Conservation (phyloP, 768 basidiomycete genomes). For the Boletellus emodensis region DNA sequence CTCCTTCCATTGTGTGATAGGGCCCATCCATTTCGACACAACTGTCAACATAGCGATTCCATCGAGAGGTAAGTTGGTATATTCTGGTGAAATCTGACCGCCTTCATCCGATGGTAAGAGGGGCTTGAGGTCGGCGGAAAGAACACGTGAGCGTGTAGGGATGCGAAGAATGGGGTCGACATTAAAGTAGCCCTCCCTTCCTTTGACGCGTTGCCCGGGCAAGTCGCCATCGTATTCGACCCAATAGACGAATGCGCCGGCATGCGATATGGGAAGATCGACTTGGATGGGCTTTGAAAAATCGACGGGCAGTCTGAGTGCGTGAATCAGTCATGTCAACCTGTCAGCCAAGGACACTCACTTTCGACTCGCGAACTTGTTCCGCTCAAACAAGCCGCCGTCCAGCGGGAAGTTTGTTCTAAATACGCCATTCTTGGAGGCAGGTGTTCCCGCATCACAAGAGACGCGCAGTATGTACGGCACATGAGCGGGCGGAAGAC, state of each 20-base stretch:
- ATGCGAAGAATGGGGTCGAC: conserved; percentile 85
- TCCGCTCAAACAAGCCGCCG: conserved; percentile 79
- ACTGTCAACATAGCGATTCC: conserved; percentile 86
- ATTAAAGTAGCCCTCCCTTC: conserved; percentile 93
- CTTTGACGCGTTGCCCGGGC: conserved; percentile 61
- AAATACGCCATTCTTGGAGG: conserved; percentile 85
- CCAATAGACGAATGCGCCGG: conserved; percentile 95
- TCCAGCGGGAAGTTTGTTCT: conserved; percentile 97
- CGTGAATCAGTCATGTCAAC: conserved; percentile 12
- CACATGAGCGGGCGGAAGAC: conserved; percentile 83
- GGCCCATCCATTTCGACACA: conserved; percentile 98
- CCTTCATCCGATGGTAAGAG: conserved; percentile 53
- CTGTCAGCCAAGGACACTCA: conserved; percentile 33
- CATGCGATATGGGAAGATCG: conserved; percentile 93
- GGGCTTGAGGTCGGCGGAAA: conserved; percentile 50
- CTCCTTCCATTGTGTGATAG: conserved; percentile 67
- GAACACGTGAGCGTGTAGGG: conserved; percentile 70
- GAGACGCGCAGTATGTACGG: conserved; percentile 92
- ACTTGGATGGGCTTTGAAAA: conserved; percentile 90
- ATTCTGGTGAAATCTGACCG: conserved; percentile 44
- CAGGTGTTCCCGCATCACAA: conserved; percentile 88
- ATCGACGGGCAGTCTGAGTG: conserved; percentile 70
- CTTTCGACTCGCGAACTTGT: conserved; percentile 71
- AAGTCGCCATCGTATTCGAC: conserved; percentile 78
- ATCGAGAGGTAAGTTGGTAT: conserved; percentile 75